Evolutionary conservation across 2,329 filamentous ascomycete species (phyloP).

Genomic region (Coleophoma eucalyptorum): DNA sequence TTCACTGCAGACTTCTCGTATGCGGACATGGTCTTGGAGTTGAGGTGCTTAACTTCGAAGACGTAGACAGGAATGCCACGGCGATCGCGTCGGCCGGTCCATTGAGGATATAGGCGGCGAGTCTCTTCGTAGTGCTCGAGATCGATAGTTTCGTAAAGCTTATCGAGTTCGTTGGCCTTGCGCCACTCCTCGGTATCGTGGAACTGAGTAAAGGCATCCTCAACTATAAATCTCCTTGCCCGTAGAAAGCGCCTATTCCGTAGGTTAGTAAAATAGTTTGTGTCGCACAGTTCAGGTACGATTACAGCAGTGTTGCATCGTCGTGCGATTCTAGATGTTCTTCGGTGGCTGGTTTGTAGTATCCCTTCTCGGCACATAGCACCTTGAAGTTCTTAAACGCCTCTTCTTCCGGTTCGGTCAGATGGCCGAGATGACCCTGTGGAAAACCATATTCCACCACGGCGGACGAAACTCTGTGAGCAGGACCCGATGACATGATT

Average conservation of each 20-base stretch:
- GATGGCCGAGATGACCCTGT: conserved; percentile 74
- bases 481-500: conserved; percentile 23
- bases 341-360: conserved; percentile 47
- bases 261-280: no score
- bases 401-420: conserved; percentile 64
- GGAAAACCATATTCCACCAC: conserved; percentile 54
- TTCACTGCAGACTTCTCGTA: conserved; percentile 65
- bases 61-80: conserved; percentile 91
- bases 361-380: conserved; percentile 59
- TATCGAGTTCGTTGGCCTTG: conserved; percentile 70
- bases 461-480: conserved; percentile 27
- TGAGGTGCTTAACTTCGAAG: conserved; percentile 80
- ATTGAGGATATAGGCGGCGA: conserved; percentile 83
- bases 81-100: conserved; percentile 85
- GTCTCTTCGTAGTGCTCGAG: conserved; percentile 79
- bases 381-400: conserved; percentile 71
- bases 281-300: background rate
- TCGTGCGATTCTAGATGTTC: conserved; percentile 55
- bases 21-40: conserved; percentile 73
- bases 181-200: conserved; percentile 87
- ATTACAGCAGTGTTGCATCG: conserved; percentile 69
- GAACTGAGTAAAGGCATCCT: conserved; percentile 80
- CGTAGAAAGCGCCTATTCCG: conserved; percentile 72
- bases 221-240: conserved; percentile 74
- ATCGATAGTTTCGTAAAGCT: conserved; percentile 83